Evolutionary conservation across 2,329 filamentous ascomycete genomes (phyloP).

Genomic region (Verticillium alfalfae): DNA sequence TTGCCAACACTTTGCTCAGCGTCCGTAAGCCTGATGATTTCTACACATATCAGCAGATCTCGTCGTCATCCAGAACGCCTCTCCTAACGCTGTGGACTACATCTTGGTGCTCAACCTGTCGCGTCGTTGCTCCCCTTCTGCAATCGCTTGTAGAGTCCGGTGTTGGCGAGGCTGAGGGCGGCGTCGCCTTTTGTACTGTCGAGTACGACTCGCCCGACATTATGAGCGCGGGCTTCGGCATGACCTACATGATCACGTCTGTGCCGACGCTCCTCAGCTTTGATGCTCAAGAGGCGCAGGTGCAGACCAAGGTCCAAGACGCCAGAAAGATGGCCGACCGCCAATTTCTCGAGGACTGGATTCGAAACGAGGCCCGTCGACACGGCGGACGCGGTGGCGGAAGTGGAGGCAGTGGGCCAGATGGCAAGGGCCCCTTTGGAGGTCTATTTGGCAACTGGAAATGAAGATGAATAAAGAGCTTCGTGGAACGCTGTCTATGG

Average conservation of each 20-base stretch:
- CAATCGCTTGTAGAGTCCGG: conserved; percentile 41
- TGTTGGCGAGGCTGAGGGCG: conserved; percentile 49
- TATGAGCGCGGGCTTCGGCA: conserved; percentile 40
- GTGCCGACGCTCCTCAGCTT: conserved; percentile 55
- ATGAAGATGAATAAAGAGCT: background rate
- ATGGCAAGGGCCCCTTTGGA: conserved; percentile 20
- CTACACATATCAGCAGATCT: conserved; percentile 49
- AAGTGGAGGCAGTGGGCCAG: conserved; percentile 22
- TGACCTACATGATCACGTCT: conserved; percentile 52
- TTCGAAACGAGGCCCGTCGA: conserved; percentile 42
- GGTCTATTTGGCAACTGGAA: conserved; percentile 32
- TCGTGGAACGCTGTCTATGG: conserved; percentile 26
- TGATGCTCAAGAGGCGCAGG: conserved; percentile 47
- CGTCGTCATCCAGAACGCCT: conserved; percentile 45
- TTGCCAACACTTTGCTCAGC: conserved; percentile 22
- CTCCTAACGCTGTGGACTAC: conserved; percentile 58
- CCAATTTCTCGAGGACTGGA: conserved; percentile 48
- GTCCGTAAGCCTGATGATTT: conserved; percentile 50
- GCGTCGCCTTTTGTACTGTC: conserved; percentile 47
- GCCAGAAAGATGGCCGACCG: conserved; percentile 41
- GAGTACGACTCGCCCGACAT: conserved; percentile 55
- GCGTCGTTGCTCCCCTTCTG: conserved; percentile 42
- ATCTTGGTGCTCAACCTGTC: conserved; percentile 52
- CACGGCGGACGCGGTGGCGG: conserved; percentile 38
- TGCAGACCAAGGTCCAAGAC: conserved; percentile 42